A percentile compares a stretch with the other conserved stretches of the same genome.
Evolutionary conservation across 306 rosid species (phyloP).

Genomic region (Acacia crassicarpa): DNA sequence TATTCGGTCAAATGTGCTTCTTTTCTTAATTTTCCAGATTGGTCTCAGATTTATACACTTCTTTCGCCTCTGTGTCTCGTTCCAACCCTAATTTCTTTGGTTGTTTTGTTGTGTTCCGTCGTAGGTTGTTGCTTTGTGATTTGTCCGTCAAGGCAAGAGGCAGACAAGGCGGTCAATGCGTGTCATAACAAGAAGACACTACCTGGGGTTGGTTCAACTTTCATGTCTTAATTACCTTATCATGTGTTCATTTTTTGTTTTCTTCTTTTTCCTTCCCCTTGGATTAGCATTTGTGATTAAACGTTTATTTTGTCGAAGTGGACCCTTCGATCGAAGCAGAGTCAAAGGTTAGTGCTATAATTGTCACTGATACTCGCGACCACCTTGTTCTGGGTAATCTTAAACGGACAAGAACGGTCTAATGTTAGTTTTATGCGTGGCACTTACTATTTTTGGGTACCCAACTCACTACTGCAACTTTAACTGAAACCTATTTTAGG

Average conservation of each 20-base stretch:
- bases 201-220: slow-evolving; percentile 70
- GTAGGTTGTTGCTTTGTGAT: slow-evolving; percentile 92
- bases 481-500: background rate
- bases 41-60: background rate
- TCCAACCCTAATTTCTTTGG: slow-evolving; percentile 44
- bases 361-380: slow-evolving; percentile 25
- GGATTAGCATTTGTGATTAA: background rate
- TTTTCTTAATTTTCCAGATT: slow-evolving; percentile 3
- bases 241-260: background rate
- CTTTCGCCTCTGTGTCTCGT: background rate
- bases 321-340: slow-evolving; percentile 12
- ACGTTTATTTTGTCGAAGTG: background rate
- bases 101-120: background rate
- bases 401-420: slow-evolving; percentile 31
- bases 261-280: background rate
- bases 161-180: slow-evolving; percentile 95
- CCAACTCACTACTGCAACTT: slow-evolving; percentile 10
- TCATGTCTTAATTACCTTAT: background rate
- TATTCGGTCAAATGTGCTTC: slow-evolving; percentile 11
- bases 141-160: slow-evolving; percentile 92
- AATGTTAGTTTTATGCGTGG: slow-evolving; percentile 12
- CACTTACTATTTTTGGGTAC: slow-evolving; percentile 36
- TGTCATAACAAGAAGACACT: slow-evolving; percentile 91
- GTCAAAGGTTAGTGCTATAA: slow-evolving; percentile 16
- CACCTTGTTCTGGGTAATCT: slow-evolving; percentile 20